These are phyloP conservation scores for Ashbya aceris DNA, from an alignment of 1,139 yeast species.

Conservation along the genomic window DNA sequence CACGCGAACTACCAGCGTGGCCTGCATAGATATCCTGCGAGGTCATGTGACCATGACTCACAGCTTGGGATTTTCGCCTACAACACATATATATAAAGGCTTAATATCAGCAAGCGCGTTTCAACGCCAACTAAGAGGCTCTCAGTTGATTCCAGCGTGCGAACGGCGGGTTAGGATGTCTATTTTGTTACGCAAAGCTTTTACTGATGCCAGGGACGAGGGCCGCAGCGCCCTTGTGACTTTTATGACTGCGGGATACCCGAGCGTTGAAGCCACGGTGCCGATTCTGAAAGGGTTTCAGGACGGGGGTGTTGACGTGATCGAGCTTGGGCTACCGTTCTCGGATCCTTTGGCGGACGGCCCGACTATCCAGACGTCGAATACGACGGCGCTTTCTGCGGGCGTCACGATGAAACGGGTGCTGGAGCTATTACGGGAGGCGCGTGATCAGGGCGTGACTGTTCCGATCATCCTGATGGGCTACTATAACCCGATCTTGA, in stretches of 20 bases:
- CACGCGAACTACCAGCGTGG: neutral
- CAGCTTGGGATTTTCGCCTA: too few relatives aligned
- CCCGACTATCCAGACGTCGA: slow-evolving; percentile 87
- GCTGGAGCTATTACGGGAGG: slow-evolving; percentile 60
- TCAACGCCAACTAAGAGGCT: too few relatives aligned
- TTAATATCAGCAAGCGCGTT: too few relatives aligned
- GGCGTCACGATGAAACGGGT: slow-evolving; percentile 66
- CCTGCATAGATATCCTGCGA: neutral
- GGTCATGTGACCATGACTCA: too few relatives aligned
- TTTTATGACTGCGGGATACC: slow-evolving; percentile 91
- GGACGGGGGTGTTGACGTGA: slow-evolving; percentile 89
- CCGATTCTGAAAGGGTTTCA: slow-evolving; percentile 83
- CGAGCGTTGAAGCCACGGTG: slow-evolving; percentile 77
- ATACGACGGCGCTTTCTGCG: slow-evolving; percentile 66
- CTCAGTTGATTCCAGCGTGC: too few relatives aligned
- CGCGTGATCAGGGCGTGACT: slow-evolving; percentile 75
- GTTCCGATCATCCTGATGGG: slow-evolving; percentile 94
- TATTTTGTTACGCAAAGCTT: slow-evolving; percentile 56
- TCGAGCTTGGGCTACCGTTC: slow-evolving; percentile 92
- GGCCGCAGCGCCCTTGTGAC: slow-evolving; percentile 84
- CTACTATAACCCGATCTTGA: slow-evolving; percentile 87
- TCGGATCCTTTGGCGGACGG: slow-evolving; percentile 99
- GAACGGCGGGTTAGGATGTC: slow-evolving; percentile 39
- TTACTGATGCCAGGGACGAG: slow-evolving; percentile 60
- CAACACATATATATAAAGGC: too few relatives aligned